Evolutionary conservation across 2,329 filamentous ascomycete genomes (phyloP).

Genomic region (Hypomyces rosellus): DNA sequence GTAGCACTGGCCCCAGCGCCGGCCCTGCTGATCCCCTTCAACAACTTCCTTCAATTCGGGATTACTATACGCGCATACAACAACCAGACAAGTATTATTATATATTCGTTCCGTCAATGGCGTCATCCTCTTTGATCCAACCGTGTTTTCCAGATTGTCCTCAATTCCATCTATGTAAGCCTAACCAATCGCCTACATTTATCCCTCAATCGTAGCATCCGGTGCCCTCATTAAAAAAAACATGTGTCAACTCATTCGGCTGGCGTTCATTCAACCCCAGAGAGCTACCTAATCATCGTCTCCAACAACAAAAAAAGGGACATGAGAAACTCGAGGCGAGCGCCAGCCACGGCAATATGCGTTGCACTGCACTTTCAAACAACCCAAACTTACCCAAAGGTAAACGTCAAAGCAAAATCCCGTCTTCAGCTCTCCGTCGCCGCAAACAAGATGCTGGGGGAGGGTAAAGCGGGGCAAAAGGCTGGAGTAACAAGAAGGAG

Average conservation of each 20-base stretch:
- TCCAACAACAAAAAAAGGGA: not conserved
- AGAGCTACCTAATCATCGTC: not conserved
- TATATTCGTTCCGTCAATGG: too few relatives aligned
- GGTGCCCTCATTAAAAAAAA: not conserved
- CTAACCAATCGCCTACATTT: slow-evolving; percentile 15
- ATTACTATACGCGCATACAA: too few relatives aligned
- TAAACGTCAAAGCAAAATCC: not conserved
- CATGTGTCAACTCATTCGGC: slow-evolving; percentile 6
- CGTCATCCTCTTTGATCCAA: not conserved
- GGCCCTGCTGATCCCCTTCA: too few relatives aligned
- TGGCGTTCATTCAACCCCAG: slow-evolving; percentile 4
- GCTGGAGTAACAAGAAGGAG: not conserved
- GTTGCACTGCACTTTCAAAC: not conserved
- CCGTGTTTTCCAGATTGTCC: slow-evolving; percentile 8
- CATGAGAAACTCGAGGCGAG: not conserved
- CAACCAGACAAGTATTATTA: too few relatives aligned
- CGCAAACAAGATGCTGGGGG: not conserved
- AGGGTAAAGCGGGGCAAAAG: not conserved
- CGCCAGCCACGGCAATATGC: not conserved
- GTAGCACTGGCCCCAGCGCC: too few relatives aligned
- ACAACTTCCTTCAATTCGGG: too few relatives aligned
- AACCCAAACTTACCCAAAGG: not conserved
- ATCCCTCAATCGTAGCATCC: slow-evolving; percentile 2
- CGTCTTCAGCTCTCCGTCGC: not conserved
- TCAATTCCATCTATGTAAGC: slow-evolving; percentile 16